Evolutionary conservation across 345 rosid genomes (phyloP), one percentile per base, ranked within the genome.

Genomic region (Aquilaria sinensis): DNA sequence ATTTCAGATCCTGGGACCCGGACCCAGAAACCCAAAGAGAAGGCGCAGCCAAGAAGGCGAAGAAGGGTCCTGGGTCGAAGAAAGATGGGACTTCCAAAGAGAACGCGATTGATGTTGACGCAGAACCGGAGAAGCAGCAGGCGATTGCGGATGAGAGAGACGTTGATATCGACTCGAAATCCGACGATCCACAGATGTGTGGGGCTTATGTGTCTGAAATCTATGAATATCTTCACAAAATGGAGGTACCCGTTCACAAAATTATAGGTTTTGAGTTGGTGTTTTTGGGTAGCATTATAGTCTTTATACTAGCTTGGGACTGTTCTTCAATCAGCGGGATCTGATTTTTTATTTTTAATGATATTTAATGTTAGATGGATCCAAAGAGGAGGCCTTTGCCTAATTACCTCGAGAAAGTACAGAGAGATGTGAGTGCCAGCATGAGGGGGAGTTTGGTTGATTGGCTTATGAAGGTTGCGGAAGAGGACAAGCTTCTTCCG

Each of bases 391-490:
- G 90, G 31, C 90, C 98, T 2, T 61, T 73, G 46, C 73, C 78
- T 51, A 84, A 86, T 77, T 93, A 90, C 65, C 69, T 90, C 0
- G 92, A 86, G 65, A 84, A 71, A 68, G 69, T 93, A 23, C 94
- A 90, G 60, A 83, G 63, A 58, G 97, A 88, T 74, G 67, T 88
- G 0, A 80, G 67, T 8, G 70, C 89, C 1, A 75, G 69, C 13
- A 88, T 88, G 94, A 81, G 97, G 76, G 96, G 83, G 49, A 63
- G 84, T 16, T 63, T 90, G 74, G 84, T 88, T 60, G 97, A 93
- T 77, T 90, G 97, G 97, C 68, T 93, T 74, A 94, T 90, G 51
- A 89, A 85, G 63, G 94, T 90, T 47, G 85, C 94, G 3, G 96
- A 86, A 49, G 94, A 88, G 52, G 80, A 84, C 75, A 81, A 82